phyloP scores from a whole-genome alignment of 768 basidiomycete species.

The Filobasidium floriforme region DNA sequence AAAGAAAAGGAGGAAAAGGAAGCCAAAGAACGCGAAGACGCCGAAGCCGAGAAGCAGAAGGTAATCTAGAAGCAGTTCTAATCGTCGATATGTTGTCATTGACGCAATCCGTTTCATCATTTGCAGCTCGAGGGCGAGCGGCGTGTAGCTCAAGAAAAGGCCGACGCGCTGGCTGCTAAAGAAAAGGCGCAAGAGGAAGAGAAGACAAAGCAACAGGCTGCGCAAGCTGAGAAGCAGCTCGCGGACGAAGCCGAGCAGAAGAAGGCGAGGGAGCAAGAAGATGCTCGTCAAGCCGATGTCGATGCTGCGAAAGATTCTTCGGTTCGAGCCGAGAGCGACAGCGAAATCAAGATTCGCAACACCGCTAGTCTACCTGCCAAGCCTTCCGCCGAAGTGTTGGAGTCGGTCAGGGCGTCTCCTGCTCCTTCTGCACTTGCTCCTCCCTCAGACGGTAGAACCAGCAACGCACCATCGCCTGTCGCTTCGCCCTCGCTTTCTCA shows the following conservation, averaged over 20 bases:
- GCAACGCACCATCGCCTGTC: slow-evolving; percentile 31
- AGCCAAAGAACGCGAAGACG: slow-evolving; percentile 3
- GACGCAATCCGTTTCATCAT: not conserved
- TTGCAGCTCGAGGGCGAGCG: slow-evolving; percentile 50
- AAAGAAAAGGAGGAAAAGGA: slow-evolving; percentile 48
- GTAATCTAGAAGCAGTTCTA: slow-evolving; percentile 57
- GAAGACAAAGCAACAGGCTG: slow-evolving; percentile 29
- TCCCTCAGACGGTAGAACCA: slow-evolving; percentile 6
- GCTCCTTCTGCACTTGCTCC: not conserved
- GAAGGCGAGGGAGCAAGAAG: slow-evolving; percentile 22
- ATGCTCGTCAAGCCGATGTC: slow-evolving; percentile 9
- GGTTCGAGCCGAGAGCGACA: slow-evolving; percentile 11
- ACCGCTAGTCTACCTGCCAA: slow-evolving; percentile 19
- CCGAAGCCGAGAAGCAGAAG: slow-evolving; percentile 42
- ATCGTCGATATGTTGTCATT: slow-evolving; percentile 46
- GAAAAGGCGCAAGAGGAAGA: slow-evolving; percentile 22
- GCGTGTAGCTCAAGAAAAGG: slow-evolving; percentile 48
- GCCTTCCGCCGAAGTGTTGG: slow-evolving; percentile 14
- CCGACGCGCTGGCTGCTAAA: not conserved
- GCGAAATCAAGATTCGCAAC: slow-evolving; percentile 11
- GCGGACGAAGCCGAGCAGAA: slow-evolving; percentile 6
- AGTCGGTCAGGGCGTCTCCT: slow-evolving; percentile 10
- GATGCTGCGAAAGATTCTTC: slow-evolving; percentile 25
- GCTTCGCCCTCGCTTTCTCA: slow-evolving; percentile 31
- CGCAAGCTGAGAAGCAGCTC: slow-evolving; percentile 26